Percentiles rank a stretch among this genome's conserved stretches.
These are phyloP conservation scores for Phyllosticta citriasiana DNA, from an alignment of 2,329 filamentous ascomycete genomes.

Conservation along the genomic window DNA sequence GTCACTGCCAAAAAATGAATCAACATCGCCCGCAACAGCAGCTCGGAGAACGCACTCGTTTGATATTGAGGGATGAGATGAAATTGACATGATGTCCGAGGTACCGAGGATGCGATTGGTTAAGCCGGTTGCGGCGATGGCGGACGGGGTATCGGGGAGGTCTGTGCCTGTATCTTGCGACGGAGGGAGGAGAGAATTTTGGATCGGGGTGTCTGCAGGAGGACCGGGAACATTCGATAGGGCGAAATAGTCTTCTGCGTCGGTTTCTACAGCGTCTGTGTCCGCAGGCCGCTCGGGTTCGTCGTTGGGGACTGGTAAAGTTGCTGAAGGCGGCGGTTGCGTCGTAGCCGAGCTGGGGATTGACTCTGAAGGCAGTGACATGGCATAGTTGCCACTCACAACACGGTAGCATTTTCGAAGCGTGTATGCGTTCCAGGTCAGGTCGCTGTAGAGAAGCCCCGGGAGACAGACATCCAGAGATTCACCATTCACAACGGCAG, in stretches of 20 bases:
- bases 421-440: slow-evolving; percentile 62
- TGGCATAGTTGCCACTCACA: slow-evolving; percentile 43
- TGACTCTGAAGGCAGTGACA: slow-evolving; percentile 4
- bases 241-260: slow-evolving; percentile 35
- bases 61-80: slow-evolving; percentile 19
- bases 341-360: slow-evolving; percentile 1
- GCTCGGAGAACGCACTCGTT: slow-evolving; percentile 34
- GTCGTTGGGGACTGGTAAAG: not conserved
- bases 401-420: slow-evolving; percentile 59
- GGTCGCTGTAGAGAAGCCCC: slow-evolving; percentile 49
- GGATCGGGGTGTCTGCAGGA: not conserved
- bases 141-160: not conserved
- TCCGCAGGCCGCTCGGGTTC: not conserved
- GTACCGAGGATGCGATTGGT: slow-evolving; percentile 3
- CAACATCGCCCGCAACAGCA: slow-evolving; percentile 29
- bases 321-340: slow-evolving; percentile 8
- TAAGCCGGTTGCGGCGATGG: not conserved
- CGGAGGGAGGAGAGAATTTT: not conserved
- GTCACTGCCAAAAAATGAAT: slow-evolving; percentile 26
- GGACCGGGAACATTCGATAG: slow-evolving; percentile 15
- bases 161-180: not conserved
- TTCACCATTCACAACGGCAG: slow-evolving; percentile 43
- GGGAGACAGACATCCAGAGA: slow-evolving; percentile 41
- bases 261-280: slow-evolving; percentile 11
- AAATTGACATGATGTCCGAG: not conserved